Base-by-base conservation (phyloP, 805 yeast genomes). In the Komagataella populi region DNA sequence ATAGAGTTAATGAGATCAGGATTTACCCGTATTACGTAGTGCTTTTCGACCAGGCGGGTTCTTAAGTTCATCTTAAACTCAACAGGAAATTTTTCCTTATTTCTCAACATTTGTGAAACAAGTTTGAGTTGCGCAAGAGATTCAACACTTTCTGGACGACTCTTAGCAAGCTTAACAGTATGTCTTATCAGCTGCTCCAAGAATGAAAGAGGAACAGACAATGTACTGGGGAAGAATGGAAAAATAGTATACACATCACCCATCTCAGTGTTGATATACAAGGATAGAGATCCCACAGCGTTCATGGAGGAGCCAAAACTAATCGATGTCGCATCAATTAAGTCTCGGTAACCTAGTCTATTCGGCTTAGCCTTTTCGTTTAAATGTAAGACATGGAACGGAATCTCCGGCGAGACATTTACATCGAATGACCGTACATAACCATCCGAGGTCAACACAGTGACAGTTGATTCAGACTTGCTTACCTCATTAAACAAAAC, bases 231-330 rank as follows among this genome's bases (percentile, higher is more conserved):
- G 18, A 77, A 57, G 60, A 81, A 82, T n/a, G 93, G 93, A 55
- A 74, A 78, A 3, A 84, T 64, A 1, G 75, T 68, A 57, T 73
- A 82, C 1, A 85, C 54, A 55, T 84, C 86, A 12, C 83, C 80
- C 50, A 79, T 84, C 7, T 65, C 60, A 7, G 74, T 73, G 50
- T 80, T 57, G 6, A 82, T 59, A 57, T 75, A 80, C 18, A 84
- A 63, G 0, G 85, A 73, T 50, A 83, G 57, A 2, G 72, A 70
- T 10, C 82, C 83, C 20, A 54, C 54, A 23, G 66, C 62, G 17
- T 62, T 55, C 1, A 59, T 60, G 1, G 48, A 50, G 2, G 78
- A 62, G 47, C 83, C 80, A 65, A 80, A 69, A 49, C 68, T 50
- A 55, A 74, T 65, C 23, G 80, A 65, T 46, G 72, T 68, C 49